Conservation (phyloP, 2,329 filamentous ascomycete species). For the Ophiosphaerella korrae region DNA sequence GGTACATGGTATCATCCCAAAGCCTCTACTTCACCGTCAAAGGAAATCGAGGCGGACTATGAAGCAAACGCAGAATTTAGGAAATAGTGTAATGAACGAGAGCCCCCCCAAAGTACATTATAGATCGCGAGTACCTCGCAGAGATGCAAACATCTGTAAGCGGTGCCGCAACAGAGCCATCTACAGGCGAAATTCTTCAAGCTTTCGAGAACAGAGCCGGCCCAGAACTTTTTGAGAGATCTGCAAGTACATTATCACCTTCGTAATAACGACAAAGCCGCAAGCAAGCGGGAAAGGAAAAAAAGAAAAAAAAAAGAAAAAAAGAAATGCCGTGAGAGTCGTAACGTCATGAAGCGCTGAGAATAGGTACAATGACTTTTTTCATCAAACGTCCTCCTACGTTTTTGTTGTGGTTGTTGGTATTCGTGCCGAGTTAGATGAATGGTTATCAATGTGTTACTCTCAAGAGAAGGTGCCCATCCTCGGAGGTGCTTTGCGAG, state of each 20-base stretch:
- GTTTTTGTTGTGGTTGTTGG: slow-evolving; percentile 7
- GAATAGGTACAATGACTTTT: slow-evolving; percentile 18
- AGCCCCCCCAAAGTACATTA: slow-evolving; percentile 14
- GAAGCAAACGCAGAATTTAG: slow-evolving; percentile 8
- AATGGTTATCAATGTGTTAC: not conserved
- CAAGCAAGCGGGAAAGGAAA: slow-evolving; percentile 20
- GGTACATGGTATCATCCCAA: slow-evolving; percentile 41
- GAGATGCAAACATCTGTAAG: slow-evolving; percentile 6
- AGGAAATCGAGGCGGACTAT: slow-evolving; percentile 13
- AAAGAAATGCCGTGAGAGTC: slow-evolving; percentile 41
- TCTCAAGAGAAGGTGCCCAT: slow-evolving; percentile 45
- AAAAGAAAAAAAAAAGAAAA: slow-evolving; percentile 4
- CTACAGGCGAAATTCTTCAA: slow-evolving; percentile 8
- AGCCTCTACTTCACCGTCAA: slow-evolving; percentile 12
- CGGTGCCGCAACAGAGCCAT: slow-evolving; percentile 11
- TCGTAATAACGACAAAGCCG: slow-evolving; percentile 32
- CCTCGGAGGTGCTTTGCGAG: slow-evolving; percentile 33
- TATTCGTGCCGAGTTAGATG: slow-evolving; percentile 4
- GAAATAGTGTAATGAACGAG: slow-evolving; percentile 7
- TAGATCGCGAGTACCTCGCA: slow-evolving; percentile 11
- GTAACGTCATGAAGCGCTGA: slow-evolving; percentile 37
- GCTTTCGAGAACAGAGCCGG: slow-evolving; percentile 25
- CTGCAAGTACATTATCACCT: slow-evolving; percentile 34
- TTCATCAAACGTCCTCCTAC: slow-evolving; percentile 17
- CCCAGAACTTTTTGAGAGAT: slow-evolving; percentile 33